phyloP scores from a whole-genome alignment of 2,329 filamentous ascomycete species.

The Stagonosporopsis cucurbitacearum region DNA sequence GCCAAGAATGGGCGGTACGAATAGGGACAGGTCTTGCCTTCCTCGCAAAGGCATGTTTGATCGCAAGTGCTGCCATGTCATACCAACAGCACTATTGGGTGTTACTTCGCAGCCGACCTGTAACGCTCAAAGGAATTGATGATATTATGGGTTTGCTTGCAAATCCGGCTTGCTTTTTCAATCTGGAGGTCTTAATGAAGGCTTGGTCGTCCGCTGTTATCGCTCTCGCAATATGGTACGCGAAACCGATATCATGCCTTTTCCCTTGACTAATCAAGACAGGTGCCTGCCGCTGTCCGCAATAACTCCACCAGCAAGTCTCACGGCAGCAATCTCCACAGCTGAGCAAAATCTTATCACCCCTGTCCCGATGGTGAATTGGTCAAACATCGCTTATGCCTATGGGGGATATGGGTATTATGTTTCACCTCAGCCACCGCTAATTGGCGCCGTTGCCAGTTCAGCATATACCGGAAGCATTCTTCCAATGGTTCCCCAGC shows the following conservation, averaged over 20 bases:
- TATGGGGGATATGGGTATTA: background rate
- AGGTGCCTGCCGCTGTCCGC: background rate
- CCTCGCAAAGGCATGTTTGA: slow-evolving; percentile 10
- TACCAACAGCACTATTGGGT: slow-evolving; percentile 12
- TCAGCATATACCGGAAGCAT: background rate
- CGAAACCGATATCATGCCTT: background rate
- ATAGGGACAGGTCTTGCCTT: slow-evolving; percentile 8
- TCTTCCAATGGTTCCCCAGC: background rate
- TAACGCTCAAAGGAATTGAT: slow-evolving; percentile 4
- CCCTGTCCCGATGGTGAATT: background rate
- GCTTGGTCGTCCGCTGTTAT: slow-evolving; percentile 5
- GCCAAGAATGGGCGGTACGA: slow-evolving; percentile 8
- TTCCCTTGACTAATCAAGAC: background rate
- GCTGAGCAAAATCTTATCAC: background rate
- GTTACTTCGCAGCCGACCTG: slow-evolving; percentile 2
- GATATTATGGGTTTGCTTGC: slow-evolving; percentile 7
- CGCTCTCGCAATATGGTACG: slow-evolving; percentile 6
- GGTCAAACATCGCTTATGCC: background rate
- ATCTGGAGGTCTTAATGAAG: slow-evolving; percentile 3
- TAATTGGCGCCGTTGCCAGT: background rate
- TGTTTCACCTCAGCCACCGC: background rate
- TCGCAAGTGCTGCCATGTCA: slow-evolving; percentile 10
- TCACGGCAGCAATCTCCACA: background rate
- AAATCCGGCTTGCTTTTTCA: slow-evolving; percentile 7
- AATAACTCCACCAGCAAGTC: background rate